A percentile compares a stretch with the other conserved stretches of the same genome.
phyloP scores from a whole-genome alignment of 805 yeast species.

The Maudiozyma saulgeensis region DNA sequence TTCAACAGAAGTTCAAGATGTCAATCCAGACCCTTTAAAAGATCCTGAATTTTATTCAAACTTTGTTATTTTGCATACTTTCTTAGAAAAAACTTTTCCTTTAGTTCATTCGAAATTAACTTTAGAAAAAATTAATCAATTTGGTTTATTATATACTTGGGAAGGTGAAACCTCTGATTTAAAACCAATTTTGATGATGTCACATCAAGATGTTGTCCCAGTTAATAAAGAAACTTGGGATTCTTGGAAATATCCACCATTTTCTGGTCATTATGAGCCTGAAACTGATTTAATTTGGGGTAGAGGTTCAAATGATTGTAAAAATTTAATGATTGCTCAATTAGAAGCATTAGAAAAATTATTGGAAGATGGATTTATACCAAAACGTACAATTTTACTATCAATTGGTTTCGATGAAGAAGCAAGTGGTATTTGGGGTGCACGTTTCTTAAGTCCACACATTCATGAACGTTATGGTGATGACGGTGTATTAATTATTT shows the following conservation, averaged over 20 bases:
- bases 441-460: constrained; percentile 36
- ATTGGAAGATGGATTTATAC: constrained; percentile 40
- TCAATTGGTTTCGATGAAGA: constrained; percentile 81
- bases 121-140: constrained; percentile 48
- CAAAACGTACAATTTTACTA: constrained; percentile 53
- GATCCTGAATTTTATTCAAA: constrained; percentile 33
- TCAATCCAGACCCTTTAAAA: constrained; percentile 28
- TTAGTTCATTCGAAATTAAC: constrained; percentile 37
- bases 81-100: constrained; percentile 50
- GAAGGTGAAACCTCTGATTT: constrained; percentile 42
- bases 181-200: constrained; percentile 63
- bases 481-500: constrained; percentile 48
- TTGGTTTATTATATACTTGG: constrained; percentile 60
- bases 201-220: constrained; percentile 84
- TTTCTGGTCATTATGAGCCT: constrained; percentile 59
- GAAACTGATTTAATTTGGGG: constrained; percentile 48
- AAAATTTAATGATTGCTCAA: constrained; percentile 55
- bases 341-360: constrained; percentile 57
- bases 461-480: constrained; percentile 48
- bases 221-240: constrained; percentile 48
- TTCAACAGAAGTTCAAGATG: constrained; percentile 57
- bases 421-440: constrained; percentile 54
- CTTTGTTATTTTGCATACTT: constrained; percentile 42
- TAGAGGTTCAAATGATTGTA: constrained; percentile 71
- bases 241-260: constrained; percentile 64